A percentile compares a stretch with the other conserved stretches of the same genome.
Conservation (phyloP, 805 yeast genomes). For the Saturnispora halmiae region DNA sequence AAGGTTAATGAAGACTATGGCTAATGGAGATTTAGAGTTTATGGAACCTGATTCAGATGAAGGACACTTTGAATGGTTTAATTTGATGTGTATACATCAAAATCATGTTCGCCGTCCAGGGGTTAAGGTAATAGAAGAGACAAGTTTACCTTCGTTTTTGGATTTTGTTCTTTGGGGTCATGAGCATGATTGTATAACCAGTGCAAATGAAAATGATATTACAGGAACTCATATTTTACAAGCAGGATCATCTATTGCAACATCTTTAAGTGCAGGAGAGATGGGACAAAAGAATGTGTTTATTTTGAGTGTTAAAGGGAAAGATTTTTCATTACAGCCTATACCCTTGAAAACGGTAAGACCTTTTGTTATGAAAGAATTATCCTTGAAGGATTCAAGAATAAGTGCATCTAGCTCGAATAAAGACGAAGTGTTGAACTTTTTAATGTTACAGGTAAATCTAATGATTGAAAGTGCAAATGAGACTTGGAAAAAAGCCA, state of each 20-base stretch:
- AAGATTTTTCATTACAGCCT: slow-evolving; percentile 47
- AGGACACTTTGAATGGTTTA: slow-evolving; percentile 62
- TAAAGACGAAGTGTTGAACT: slow-evolving; percentile 50
- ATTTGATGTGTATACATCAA: slow-evolving; percentile 81
- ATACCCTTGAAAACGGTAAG: slow-evolving; percentile 63
- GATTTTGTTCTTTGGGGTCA: slow-evolving; percentile 95
- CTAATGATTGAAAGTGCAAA: slow-evolving; percentile 52
- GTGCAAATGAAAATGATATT: slow-evolving; percentile 43
- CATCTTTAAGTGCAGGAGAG: slow-evolving; percentile 82
- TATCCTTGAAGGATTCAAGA: slow-evolving; percentile 45
- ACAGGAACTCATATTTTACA: slow-evolving; percentile 72
- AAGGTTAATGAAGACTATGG: slow-evolving; percentile 69
- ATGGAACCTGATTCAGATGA: slow-evolving; percentile 49
- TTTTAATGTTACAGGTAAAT: slow-evolving; percentile 57
- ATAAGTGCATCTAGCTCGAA: slow-evolving; percentile 54
- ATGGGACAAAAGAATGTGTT: slow-evolving; percentile 66
- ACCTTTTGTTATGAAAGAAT: slow-evolving; percentile 69
- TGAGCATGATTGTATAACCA: slow-evolving; percentile 87
- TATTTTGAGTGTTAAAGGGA: slow-evolving; percentile 54
- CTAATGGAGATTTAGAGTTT: slow-evolving; percentile 73
- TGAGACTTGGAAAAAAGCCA: slow-evolving; percentile 34
- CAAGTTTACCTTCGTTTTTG: slow-evolving; percentile 68
- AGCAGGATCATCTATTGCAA: slow-evolving; percentile 92
- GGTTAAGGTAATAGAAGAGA: slow-evolving; percentile 78
- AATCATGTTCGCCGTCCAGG: slow-evolving; percentile 77